Evolutionary conservation across 495 filamentous ascomycete species (phyloP).

Genomic region (Annulohypoxylon moriforme): DNA sequence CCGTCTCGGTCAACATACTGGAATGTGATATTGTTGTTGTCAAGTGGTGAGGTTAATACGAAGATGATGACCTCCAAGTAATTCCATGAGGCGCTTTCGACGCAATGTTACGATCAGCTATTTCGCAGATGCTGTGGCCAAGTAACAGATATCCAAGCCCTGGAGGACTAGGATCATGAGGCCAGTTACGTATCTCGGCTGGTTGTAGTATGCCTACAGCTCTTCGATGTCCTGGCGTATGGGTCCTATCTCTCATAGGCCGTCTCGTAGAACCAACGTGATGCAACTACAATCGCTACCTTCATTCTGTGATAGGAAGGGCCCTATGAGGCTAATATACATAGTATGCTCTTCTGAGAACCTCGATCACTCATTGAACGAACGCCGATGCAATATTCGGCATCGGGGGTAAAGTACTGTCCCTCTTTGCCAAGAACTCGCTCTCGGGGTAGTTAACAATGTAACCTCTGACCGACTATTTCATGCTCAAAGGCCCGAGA

Average conservation of each 20-base stretch:
- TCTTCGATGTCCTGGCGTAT: background rate
- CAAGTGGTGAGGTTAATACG: background rate
- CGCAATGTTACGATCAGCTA: background rate
- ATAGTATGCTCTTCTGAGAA: background rate
- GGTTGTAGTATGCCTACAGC: background rate
- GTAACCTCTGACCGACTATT: background rate
- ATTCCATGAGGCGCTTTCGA: background rate
- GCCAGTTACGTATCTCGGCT: background rate
- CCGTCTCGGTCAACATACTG: background rate
- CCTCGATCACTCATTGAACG: background rate
- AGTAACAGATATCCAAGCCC: background rate
- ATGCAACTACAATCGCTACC: background rate
- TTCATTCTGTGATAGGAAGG: background rate
- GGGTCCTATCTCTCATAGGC: background rate
- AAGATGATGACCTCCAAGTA: background rate
- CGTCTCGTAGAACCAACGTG: background rate
- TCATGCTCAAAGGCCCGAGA: background rate
- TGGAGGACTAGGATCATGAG: background rate
- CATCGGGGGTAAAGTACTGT: background rate
- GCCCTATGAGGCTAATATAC: background rate
- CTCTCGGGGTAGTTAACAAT: background rate
- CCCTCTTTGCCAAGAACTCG: background rate
- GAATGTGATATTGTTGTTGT: background rate
- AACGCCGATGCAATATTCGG: background rate
- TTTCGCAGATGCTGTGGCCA: background rate